Base-by-base conservation (phyloP, 2,329 filamentous ascomycete species). In the Plenodomus biglobosus region DNA sequence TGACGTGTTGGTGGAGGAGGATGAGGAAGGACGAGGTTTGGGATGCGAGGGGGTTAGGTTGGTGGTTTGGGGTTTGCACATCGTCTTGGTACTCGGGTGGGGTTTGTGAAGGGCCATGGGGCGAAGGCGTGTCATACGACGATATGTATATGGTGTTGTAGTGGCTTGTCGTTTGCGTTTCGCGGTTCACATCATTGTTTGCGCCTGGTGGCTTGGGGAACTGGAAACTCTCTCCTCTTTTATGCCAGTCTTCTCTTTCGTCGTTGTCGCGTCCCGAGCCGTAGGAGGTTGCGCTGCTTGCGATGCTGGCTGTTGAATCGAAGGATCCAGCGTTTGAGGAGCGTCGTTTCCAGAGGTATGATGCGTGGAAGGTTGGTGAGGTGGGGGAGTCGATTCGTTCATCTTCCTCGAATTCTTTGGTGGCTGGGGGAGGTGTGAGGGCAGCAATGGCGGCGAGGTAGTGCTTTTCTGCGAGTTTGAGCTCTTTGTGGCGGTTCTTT, bases 401-500 rank as follows among this genome's bases (percentile, higher is more conserved):
- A 30, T 59, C 53, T 20, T 62, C 7, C 4, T 37, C 13, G 16
- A 16, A 8, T 17, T 37, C 53, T n/a, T 50, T 48, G 22, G 52
- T 46, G 8, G 59, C 36, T 19, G 52, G 40, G 16, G 46, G 34
- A 13, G 46, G 42, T 4, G 54, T 48, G 2, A 70, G 61, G 8
- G 55, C 50, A 8, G 52, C 42, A 8, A 71, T 59, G 38, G 69
- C 69, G 24, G 62, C 61, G 27, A 53, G 50, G 47, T 72, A 73
- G 46, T 71, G 62, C 38, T 64, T 57, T 41, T 73, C 70, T 21
- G 71, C 68, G 6, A 66, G 50, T 18, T 62, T 62, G 21, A 74
- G 59, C 19, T 66, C 65, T 16, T 53, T 50, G 39, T 53, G 53
- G 30, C 70, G 66, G 17, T 68, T 61, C 35, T 54, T 61, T 4